A percentile compares a stretch with the other conserved stretches of the same genome.
These are phyloP conservation scores for Austroboletus niveus DNA, from an alignment of 1,284 basidiomycete species.

Conservation along the genomic window DNA sequence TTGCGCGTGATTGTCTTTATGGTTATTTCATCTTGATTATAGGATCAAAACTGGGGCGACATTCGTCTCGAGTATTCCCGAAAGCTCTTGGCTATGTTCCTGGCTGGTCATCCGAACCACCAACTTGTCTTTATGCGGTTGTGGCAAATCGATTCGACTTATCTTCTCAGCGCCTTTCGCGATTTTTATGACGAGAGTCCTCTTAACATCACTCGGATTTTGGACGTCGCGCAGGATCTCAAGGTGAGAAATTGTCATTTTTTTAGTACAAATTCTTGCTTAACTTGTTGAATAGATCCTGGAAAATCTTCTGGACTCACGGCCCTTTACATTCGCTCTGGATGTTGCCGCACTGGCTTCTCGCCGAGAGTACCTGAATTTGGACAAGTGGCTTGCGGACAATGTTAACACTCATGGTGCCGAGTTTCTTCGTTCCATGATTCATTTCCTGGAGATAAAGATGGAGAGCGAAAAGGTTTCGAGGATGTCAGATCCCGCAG, in stretches of 20 bases:
- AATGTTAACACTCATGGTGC: slow-evolving; percentile 78
- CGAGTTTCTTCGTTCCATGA: slow-evolving; percentile 85
- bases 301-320: slow-evolving; percentile 84
- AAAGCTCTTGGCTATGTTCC: slow-evolving; percentile 87
- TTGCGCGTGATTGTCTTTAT: neutral
- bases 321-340: slow-evolving; percentile 84
- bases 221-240: slow-evolving; percentile 94
- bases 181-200: slow-evolving; percentile 93
- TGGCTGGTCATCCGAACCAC: slow-evolving; percentile 90
- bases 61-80: slow-evolving; percentile 85
- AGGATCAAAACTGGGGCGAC: slow-evolving; percentile 84
- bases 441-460: slow-evolving; percentile 88
- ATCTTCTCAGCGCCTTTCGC: slow-evolving; percentile 84
- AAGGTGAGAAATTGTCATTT: slow-evolving; percentile 54
- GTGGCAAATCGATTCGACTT: slow-evolving; percentile 86
- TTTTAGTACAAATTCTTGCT: neutral
- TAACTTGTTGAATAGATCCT: slow-evolving; percentile 68
- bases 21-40: slow-evolving; percentile 3
- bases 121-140: slow-evolving; percentile 96
- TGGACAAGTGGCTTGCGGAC: slow-evolving; percentile 95
- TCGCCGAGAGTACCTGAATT: slow-evolving; percentile 89
- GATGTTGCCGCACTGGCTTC: slow-evolving; percentile 94
- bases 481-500: slow-evolving; percentile 73
- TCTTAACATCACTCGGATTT: slow-evolving; percentile 89
- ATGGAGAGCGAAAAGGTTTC: slow-evolving; percentile 85